Conservation (phyloP, 306 rosid genomes). For the Parietaria judaica region DNA sequence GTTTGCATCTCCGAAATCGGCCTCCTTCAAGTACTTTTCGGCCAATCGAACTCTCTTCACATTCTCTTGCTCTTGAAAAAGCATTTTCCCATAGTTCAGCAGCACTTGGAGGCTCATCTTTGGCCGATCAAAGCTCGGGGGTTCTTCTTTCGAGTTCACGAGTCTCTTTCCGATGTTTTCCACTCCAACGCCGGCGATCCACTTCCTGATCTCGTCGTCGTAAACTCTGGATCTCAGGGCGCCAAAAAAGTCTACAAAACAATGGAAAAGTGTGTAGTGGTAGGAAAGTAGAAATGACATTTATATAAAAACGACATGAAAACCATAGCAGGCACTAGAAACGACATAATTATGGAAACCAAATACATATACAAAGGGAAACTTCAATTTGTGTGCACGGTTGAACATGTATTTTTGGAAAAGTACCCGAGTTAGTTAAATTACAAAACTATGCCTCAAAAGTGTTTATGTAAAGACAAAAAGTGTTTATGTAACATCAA, state of each 20-base stretch:
- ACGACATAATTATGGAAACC: too few relatives aligned
- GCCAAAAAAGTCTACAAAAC: constrained; percentile 57
- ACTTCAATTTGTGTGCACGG: too few relatives aligned
- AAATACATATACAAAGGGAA: too few relatives aligned
- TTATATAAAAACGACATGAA: too few relatives aligned
- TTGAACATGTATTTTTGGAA: too few relatives aligned
- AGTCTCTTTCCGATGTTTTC: constrained; percentile 47
- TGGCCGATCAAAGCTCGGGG: constrained; percentile 60
- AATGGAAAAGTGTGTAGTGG: not conserved
- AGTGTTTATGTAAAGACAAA: too few relatives aligned
- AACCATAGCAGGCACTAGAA: too few relatives aligned
- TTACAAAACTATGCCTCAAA: too few relatives aligned
- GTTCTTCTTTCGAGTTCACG: constrained; percentile 71
- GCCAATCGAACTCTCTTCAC: constrained; percentile 73
- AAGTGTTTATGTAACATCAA: too few relatives aligned
- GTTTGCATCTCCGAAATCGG: constrained; percentile 69
- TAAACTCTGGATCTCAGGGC: constrained; percentile 71
- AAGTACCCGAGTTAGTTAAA: too few relatives aligned
- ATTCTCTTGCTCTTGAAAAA: constrained; percentile 67
- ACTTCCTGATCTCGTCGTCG: constrained; percentile 62
- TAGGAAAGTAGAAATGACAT: too few relatives aligned
- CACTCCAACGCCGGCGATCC: constrained; percentile 52
- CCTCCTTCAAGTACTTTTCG: constrained; percentile 56
- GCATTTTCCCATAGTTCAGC: constrained; percentile 57
- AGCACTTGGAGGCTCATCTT: constrained; percentile 39